Evolutionary conservation across 2,329 filamentous ascomycete genomes (phyloP), one percentile per base, ranked within the genome.

Genomic region (Diaporthe australafricana): DNA sequence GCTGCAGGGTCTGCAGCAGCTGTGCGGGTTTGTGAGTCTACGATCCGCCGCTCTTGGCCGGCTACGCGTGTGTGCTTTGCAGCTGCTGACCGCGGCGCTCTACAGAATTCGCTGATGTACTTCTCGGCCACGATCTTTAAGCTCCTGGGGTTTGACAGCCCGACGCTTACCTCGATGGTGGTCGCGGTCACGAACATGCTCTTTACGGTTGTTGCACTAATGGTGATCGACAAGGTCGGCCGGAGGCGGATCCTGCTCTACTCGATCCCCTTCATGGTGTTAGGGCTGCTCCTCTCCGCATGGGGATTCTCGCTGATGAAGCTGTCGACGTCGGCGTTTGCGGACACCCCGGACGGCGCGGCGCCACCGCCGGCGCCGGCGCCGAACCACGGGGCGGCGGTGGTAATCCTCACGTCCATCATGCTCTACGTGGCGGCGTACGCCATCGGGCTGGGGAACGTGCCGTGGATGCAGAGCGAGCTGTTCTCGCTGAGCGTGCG

Each of bases 381-480:
- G 47, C 70, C 76, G 35, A 71, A 69, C 63, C 75, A 63, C 63
- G 77, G 80, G 20, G 84, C 87, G 0, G 85, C 89, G 3, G 72
- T 85, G 35, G 79, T 91, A 22, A 92, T 98, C 53, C 87, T 98
- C 2, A 74, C 89, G 50, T 92, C 92, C 75, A 92, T 98, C 80
- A 92, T 95, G 81, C 76, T 94, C 9, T 98, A 97, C 81, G 95
- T 97, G 2, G 92, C 94, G 11, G 87, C 92, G 1, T 98, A 97
- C 79, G 96, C 96, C 1, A 86, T 95, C 1, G 96, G 96, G 2
- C 87, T 98, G 2, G 96, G 96, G 11, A 97, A 95, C 77, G 94
- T 98, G 3, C 95, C 96, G 0, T 98, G 96, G 96, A 96, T 98
- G 87, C 95, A 98, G 83, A 94, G 92, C 76, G 96, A 98, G 83